phyloP scores from a whole-genome alignment of 2,329 filamentous ascomycete species.

The Pseudogymnoascus sp. region DNA sequence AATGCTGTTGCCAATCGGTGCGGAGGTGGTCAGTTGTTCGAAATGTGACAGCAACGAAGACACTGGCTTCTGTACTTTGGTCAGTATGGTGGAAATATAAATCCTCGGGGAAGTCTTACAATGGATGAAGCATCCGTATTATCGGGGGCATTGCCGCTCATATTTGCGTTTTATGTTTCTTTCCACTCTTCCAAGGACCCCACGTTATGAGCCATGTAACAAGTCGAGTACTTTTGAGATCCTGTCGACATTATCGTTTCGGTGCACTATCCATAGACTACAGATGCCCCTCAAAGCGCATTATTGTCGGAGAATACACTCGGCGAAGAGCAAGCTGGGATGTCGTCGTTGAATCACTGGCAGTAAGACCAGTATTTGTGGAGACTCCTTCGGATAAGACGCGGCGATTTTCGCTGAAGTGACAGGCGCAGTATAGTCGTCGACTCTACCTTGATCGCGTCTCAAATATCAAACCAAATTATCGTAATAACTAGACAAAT shows the following conservation, averaged over 20 bases:
- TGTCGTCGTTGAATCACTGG: slow-evolving; percentile 2
- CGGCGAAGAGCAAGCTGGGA: neutral
- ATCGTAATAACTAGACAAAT: neutral
- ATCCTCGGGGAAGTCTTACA: slow-evolving; percentile 36
- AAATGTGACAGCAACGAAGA: slow-evolving; percentile 75
- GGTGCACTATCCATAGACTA: slow-evolving; percentile 1
- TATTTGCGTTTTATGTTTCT: slow-evolving; percentile 21
- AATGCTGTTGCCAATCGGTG: neutral
- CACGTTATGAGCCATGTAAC: slow-evolving; percentile 6
- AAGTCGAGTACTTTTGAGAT: slow-evolving; percentile 5
- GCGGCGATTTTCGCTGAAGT: slow-evolving; percentile 1
- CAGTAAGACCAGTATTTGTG: slow-evolving; percentile 8
- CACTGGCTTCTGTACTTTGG: slow-evolving; percentile 56
- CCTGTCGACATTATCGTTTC: neutral
- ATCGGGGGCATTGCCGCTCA: slow-evolving; percentile 41
- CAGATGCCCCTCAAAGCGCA: slow-evolving; percentile 1
- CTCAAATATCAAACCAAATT: neutral
- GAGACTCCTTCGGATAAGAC: slow-evolving; percentile 5
- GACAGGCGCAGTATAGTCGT: neutral
- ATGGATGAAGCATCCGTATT: slow-evolving; percentile 71
- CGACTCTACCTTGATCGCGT: neutral
- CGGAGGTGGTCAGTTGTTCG: slow-evolving; percentile 44
- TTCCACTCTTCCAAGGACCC: slow-evolving; percentile 1
- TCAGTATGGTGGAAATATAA: neutral
- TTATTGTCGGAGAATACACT: neutral